Evolutionary conservation across 495 filamentous ascomycete species (phyloP).

Genomic region (Podospora pseudocomata): DNA sequence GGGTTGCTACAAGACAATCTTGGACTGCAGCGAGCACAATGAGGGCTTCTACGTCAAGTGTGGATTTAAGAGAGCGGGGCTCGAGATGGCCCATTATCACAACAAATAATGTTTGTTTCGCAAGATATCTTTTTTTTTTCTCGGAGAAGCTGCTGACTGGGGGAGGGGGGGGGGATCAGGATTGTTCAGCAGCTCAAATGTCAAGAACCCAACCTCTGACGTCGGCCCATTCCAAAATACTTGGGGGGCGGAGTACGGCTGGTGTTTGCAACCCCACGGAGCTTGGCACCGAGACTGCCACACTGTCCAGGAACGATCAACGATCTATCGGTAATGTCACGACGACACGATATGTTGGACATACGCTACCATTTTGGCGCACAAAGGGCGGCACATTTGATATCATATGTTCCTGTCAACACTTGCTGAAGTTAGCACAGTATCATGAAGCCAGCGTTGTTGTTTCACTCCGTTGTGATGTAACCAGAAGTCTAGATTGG

Average conservation of each 20-base stretch:
- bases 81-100: constrained; percentile 98
- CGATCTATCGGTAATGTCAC: neutral
- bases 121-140: neutral
- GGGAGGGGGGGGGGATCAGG: too few relatives aligned
- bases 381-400: neutral
- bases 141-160: neutral
- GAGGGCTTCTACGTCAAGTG: constrained; percentile 99
- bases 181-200: constrained; percentile 26
- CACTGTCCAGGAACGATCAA: neutral
- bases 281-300: neutral
- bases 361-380: neutral
- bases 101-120: constrained; percentile 48
- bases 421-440: neutral
- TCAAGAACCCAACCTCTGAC: constrained; percentile 30
- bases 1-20: constrained; percentile 85
- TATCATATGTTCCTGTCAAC: neutral
- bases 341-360: neutral
- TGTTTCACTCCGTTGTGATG: neutral
- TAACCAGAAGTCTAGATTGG: neutral
- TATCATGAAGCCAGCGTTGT: neutral
- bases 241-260: neutral
- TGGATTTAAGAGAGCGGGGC: constrained; percentile 85
- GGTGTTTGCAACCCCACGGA: neutral
- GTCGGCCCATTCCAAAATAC: neutral
- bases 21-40: constrained; percentile 65